Percentiles rank a stretch among this genome's conserved stretches.
These are phyloP conservation scores for Alectoria sarmentosa DNA, from an alignment of 495 filamentous ascomycete species.

Conservation along the genomic window DNA sequence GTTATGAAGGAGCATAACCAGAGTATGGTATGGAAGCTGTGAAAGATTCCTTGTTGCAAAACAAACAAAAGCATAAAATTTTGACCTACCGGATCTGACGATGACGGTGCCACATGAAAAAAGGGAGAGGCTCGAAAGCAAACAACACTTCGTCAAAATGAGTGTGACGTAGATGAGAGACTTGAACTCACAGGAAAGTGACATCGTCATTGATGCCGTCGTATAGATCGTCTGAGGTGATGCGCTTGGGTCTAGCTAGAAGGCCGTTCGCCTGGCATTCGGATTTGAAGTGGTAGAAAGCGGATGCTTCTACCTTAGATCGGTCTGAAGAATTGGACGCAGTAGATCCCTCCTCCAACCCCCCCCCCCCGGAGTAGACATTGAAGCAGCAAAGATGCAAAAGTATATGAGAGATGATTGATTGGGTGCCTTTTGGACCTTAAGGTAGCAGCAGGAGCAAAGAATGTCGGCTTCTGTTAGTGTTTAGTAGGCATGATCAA, in stretches of 20 bases:
- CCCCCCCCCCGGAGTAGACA: background rate
- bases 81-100: background rate
- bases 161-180: background rate
- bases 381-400: background rate
- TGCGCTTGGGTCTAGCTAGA: background rate
- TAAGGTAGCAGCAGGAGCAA: background rate
- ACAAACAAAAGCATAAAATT: background rate
- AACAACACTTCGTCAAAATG: background rate
- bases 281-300: constrained; percentile 1
- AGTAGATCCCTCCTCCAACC: background rate
- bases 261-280: constrained; percentile 5
- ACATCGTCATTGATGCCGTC: constrained; percentile 15
- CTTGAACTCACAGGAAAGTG: constrained; percentile 5
- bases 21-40: background rate
- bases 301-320: background rate
- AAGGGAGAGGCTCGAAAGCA: background rate
- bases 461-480: too few relatives aligned
- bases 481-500: too few relatives aligned
- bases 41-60: background rate
- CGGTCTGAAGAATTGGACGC: background rate
- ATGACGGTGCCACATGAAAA: background rate
- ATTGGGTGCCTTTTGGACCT: too few relatives aligned
- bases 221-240: background rate
- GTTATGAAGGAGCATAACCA: background rate
- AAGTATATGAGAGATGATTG: background rate